Evolutionary conservation across 176 grass and related monocot genomes (phyloP), one percentile per base, ranked within the genome.

Genomic region (Neostapfia colusana): DNA sequence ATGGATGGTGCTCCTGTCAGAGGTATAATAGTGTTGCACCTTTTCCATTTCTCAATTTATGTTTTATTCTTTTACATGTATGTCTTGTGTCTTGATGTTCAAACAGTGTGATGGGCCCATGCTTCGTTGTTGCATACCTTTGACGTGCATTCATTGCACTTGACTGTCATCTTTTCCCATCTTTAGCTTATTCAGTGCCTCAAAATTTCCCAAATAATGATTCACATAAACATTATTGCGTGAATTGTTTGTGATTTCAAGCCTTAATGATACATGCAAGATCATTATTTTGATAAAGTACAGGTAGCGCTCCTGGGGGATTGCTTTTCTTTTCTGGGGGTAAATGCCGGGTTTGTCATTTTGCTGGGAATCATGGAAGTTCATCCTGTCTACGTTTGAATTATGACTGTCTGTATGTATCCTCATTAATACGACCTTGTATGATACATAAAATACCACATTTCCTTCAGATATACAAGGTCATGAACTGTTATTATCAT

Each of bases 21-120:
- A 96, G 93, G 93, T 93, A 87, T 66, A 13, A 27, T 59, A 15
- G 1, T 45, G 2, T 40, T 59, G 17, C 18, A 41, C 48, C n/a
- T 49, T 63, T 9, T 66, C 4, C 31, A 68, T 60, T n/a, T 82
- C 66, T 45, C 3, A 45, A 45, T 27, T 21, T 3, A 16, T 53
- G 15, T n/a, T n/a, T n/a, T 18, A 4, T 65, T 65, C 36, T 9
- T 57, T 65, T 56, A 25, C n/a, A 73, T 57, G 37, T 56, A 15
- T 65, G 0, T 4, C 10, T 8, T 56, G 27, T 48, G 35, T n/a
- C n/a, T n/a, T 20, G 45, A 78, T 48, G 13, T 72, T 67, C 51
- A 21, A 60, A 43, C 24, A 23, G 10, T n/a, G 8, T 18, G 38
- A 14, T 65, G 39, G 24, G 7, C 66, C 23, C 51, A 1, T n/a